Percentiles rank a stretch among this genome's conserved stretches.
Conservation (phyloP, 1,284 basidiomycete species). For the Golubevia pallescens region DNA sequence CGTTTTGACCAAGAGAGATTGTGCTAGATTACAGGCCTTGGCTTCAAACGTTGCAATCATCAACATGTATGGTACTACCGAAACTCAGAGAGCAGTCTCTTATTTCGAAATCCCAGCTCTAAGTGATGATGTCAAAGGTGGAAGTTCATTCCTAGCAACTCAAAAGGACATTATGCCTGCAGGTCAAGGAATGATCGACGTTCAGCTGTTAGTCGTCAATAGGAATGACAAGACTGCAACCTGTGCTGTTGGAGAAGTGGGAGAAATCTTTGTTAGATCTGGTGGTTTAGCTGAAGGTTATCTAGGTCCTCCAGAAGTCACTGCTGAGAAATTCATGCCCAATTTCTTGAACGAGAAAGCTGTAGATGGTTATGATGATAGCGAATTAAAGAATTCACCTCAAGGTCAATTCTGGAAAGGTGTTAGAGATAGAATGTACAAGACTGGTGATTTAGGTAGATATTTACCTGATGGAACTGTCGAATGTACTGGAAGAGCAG, state of each 20-base stretch:
- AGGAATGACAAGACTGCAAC: conserved; percentile 84
- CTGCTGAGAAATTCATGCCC: conserved; percentile 68
- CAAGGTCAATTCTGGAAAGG: conserved; percentile 78
- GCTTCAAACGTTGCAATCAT: conserved; percentile 70
- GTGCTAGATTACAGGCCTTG: conserved; percentile 59
- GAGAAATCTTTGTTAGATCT: conserved; percentile 97
- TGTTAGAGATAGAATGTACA: conserved; percentile 97
- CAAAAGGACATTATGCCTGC: conserved; percentile 99
- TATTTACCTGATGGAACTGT: conserved; percentile 92
- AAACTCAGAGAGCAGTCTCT: conserved; percentile 97
- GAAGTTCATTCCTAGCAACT: conserved; percentile 77
- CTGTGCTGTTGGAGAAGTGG: conserved; percentile 94
- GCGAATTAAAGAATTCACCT: conserved; percentile 36
- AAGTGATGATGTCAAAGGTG: conserved; percentile 69
- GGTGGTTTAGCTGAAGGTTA: conserved; percentile 97
- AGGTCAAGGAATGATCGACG: conserved; percentile 96
- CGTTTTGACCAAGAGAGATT: conserved; percentile 84
- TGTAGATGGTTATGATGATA: conserved; percentile 39
- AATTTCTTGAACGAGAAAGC: conserved; percentile 55
- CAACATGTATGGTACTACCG: conserved; percentile 99
- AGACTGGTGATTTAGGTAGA: conserved; percentile 92
- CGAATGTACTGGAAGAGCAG: conserved; percentile 95
- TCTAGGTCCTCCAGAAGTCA: conserved; percentile 78
- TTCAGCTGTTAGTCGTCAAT: conserved; percentile 96
- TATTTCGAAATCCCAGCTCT: conserved; percentile 93